phyloP scores from a whole-genome alignment of 2,329 filamentous ascomycete genomes.

The Hymenoscyphus fructigenus region DNA sequence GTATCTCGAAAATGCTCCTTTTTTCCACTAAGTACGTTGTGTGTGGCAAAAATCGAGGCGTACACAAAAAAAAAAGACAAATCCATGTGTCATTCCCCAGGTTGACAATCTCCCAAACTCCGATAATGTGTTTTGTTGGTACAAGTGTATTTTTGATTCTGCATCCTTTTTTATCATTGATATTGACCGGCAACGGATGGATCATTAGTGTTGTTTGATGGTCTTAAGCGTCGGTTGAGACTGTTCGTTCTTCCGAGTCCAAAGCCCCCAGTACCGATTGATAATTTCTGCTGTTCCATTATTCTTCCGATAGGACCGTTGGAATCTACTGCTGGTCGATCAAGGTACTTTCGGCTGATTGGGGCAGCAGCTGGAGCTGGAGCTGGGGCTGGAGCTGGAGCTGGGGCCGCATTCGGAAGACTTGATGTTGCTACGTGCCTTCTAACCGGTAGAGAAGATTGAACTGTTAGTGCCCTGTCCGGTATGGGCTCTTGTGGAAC shows the following conservation, averaged over 20 bases:
- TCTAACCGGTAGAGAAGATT: conserved; percentile 52
- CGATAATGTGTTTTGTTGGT: conserved; percentile 21
- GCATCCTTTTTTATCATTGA: conserved; percentile 19
- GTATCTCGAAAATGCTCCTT: conserved; percentile 27
- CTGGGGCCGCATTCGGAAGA: conserved; percentile 34
- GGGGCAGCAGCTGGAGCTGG: conserved; percentile 23
- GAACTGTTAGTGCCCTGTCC: conserved; percentile 38
- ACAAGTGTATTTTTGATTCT: conserved; percentile 4
- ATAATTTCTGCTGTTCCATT: conserved; percentile 34
- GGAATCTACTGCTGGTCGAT: conserved; percentile 35
- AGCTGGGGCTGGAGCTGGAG: conserved; percentile 21
- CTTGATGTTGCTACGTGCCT: conserved; percentile 51
- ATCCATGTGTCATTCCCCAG: conserved; percentile 2
- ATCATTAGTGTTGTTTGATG: conserved; percentile 17
- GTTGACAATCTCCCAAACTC: conserved; percentile 19
- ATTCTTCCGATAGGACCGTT: conserved; percentile 25
- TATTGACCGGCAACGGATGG: conserved; percentile 25
- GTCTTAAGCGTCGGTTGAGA: conserved; percentile 20
- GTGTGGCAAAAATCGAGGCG: conserved; percentile 10
- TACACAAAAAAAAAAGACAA: conserved; percentile 13
- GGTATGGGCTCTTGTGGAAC: conserved; percentile 39
- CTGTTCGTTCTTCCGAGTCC: conserved; percentile 28
- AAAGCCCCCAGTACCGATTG: conserved; percentile 24
- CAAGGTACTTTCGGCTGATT: conserved; percentile 30
- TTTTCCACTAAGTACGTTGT: conserved; percentile 11